These are phyloP conservation scores for Persicaria tinctoria DNA, from an alignment of 148 eudicot species.

Conservation along the genomic window DNA sequence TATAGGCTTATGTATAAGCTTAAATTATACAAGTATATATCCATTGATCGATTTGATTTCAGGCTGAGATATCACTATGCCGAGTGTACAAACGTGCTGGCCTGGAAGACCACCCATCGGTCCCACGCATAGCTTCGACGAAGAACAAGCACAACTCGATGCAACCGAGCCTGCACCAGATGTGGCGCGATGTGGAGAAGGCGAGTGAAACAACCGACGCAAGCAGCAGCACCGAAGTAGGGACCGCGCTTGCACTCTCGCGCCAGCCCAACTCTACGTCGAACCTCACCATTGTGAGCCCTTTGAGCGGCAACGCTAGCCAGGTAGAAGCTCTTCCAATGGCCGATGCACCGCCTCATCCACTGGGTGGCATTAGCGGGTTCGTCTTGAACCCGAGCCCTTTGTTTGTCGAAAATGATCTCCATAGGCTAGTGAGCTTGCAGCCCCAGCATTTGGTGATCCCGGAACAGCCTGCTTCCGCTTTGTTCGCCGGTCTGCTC, in stretches of 20 bases:
- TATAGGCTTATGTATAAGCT: too few relatives aligned
- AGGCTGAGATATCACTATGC: constrained; percentile 89
- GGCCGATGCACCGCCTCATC: constrained; percentile 15
- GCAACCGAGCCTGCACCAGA: constrained; percentile 7
- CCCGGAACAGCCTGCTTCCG: constrained; percentile 17
- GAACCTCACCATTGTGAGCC: constrained; percentile 8
- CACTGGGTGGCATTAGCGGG: background rate
- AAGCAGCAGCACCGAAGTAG: constrained; percentile 51
- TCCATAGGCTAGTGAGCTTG: constrained; percentile 48
- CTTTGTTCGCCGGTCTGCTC: background rate
- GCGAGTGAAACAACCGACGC: constrained; percentile 36
- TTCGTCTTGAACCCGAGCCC: constrained; percentile 12
- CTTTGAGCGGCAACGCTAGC: constrained; percentile 3
- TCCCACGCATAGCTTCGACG: constrained; percentile 37
- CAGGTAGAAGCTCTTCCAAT: constrained; percentile 14
- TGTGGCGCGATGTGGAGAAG: constrained; percentile 18
- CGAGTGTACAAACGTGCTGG: constrained; percentile 89
- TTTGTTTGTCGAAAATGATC: constrained; percentile 35
- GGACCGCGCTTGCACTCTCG: constrained; percentile 51
- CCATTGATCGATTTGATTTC: constrained; percentile 4
- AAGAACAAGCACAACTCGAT: constrained; percentile 9
- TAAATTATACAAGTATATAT: too few relatives aligned
- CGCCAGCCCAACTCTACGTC: constrained; percentile 24
- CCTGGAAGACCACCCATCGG: constrained; percentile 70
- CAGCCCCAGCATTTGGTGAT: constrained; percentile 38